phyloP scores from a whole-genome alignment of 2,329 filamentous ascomycete species.

The Calonectria naviculata region DNA sequence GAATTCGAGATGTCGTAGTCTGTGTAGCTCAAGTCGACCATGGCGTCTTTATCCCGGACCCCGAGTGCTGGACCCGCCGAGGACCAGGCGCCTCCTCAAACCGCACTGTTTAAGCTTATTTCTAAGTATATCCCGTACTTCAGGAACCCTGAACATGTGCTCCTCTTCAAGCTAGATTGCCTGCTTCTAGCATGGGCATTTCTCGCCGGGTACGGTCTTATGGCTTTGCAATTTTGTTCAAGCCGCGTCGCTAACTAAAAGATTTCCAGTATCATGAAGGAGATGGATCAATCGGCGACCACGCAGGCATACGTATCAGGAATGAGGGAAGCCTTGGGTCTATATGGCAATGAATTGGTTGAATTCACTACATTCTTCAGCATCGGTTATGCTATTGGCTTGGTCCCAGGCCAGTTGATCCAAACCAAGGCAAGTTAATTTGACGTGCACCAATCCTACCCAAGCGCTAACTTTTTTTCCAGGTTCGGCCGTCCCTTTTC shows the following conservation, averaged over 20 bases:
- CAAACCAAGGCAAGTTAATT: conserved; percentile 43
- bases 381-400: conserved; percentile 67
- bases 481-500: conserved; percentile 52
- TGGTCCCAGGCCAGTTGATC: conserved; percentile 52
- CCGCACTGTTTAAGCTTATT: conserved; percentile 31
- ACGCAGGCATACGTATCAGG: conserved; percentile 52
- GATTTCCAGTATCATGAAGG: conserved; percentile 41
- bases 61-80: neutral
- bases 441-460: fast-evolving
- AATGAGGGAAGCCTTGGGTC: conserved; percentile 40
- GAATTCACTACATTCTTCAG: conserved; percentile 66
- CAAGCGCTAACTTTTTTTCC: neutral
- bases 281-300: conserved; percentile 51
- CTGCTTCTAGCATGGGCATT: conserved; percentile 51
- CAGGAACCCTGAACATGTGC: conserved; percentile 44
- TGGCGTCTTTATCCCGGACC: neutral
- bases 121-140: conserved; percentile 38
- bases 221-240: neutral
- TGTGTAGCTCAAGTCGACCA: conserved; percentile 5
- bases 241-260: neutral
- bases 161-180: conserved; percentile 48
- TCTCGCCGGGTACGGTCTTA: conserved; percentile 40
- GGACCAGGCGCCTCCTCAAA: conserved; percentile 23
- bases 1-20: neutral
- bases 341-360: conserved; percentile 64